Base-by-base conservation (phyloP, 2,329 filamentous ascomycete species). In the Ilyonectria destructans region DNA sequence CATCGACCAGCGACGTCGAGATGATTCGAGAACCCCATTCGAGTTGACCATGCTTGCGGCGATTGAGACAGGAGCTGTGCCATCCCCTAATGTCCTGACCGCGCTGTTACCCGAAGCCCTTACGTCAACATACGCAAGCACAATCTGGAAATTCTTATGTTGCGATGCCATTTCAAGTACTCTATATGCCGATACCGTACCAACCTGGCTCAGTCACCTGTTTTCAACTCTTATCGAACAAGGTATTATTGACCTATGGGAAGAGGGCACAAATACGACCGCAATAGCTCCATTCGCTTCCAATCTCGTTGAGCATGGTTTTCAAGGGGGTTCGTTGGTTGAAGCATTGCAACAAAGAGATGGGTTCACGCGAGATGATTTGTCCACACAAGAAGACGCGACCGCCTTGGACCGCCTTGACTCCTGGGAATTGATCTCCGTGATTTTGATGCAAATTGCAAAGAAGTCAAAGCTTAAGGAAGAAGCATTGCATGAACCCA, bases 11-110 rank as follows among this genome's bases (percentile, higher is more conserved):
- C 35, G 56, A 4, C 57, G 62, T 4, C 48, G 45, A 29, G 0
- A n/a, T 8, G 59, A 63, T 15, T 26, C 15, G 2, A 31, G 19
- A 23, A 63, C 37, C 4, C 65, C 65, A 2, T 23, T 59, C 0
- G 59, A 67, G 17, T 15, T 8, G 7, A 40, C 54, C 13, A 17
- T 49, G 9, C 13, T 37, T 10, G 31, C 29, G 6, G 15, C 31
- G 17, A 13, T 37, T 12, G 4, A 13, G 3, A 3, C 2, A 1
- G 2, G 6, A n/a, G 17, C 5, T 1, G 8, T 1, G 10, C 5
- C n/a, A 37, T 10, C 19, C 2, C 4, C 5, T 19, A 15, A 43
- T 8, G 9, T n/a, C 13, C 19, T 65, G 0, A n/a, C 6, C 23
- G 46, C 19, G 9, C 17, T 65, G 15, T 15, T 65, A 9, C 55